Evolutionary conservation across 2,329 filamentous ascomycete species (phyloP), one percentile per base, ranked within the genome.

Genomic region (Alternaria incomplexa): DNA sequence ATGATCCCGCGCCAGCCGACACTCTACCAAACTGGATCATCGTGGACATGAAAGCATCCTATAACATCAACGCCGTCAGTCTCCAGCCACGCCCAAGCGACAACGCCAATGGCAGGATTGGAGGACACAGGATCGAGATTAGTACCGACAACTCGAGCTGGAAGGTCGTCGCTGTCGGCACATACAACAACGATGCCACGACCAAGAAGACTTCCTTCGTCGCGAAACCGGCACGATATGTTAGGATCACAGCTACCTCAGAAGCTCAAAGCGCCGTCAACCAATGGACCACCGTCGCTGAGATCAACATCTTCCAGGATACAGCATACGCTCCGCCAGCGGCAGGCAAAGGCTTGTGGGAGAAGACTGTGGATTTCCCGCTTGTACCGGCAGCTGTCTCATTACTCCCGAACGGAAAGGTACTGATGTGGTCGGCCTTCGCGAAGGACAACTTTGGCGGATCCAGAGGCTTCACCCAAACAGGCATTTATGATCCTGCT

Each of bases 61-160:
- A 72, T 47, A 57, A 73, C n/a, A 63, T 80, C 26, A 74, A 76
- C 52, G 75, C 73, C 23, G 61, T 81, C 36, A 70, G 64, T 30
- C 76, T 79, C 28, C 65, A 72, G 20, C 79, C 76, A 9, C 73
- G 77, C 11, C 77, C 79, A 52, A 76, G 78, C 56, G 69, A 69
- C 22, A 68, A 43, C n/a, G 61, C 36, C 3, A 80, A 80, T 59
- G 78, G 79, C 9, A 77, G 76, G 23, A 79, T 81, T 51, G 79
- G 79, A 15, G 63, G 71, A n/a, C 77, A 81, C 58, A 71, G 28
- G 8, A 72, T 80, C 44, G 67, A 78, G 55, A 44, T 75, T 36
- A 79, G 77, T 47, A 67, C 61, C 10, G 76, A 80, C 56, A 73
- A 70, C 17, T 61, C 62, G 6, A 77, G 64, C 48, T 80, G 72